Conservation (phyloP, 2,329 filamentous ascomycete species). For the Ascochyta lentis region DNA sequence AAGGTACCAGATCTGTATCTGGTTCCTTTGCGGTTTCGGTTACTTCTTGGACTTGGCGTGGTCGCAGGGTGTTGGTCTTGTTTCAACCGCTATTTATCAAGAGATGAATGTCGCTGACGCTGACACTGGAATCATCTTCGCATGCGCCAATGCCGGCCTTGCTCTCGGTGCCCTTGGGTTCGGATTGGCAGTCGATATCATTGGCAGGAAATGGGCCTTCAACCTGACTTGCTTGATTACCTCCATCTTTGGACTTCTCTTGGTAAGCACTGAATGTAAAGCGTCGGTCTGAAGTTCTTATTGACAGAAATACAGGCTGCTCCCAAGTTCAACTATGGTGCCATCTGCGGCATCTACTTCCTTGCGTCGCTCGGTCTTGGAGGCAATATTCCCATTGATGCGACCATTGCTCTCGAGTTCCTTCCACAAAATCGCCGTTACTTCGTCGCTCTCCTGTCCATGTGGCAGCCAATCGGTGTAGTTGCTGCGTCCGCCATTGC, state of each 20-base stretch:
- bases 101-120: slow-evolving; percentile 35
- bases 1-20: slow-evolving; percentile 40
- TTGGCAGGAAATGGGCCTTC: slow-evolving; percentile 39
- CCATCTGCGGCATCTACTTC: slow-evolving; percentile 39
- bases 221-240: slow-evolving; percentile 39
- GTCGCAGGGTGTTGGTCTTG: slow-evolving; percentile 38
- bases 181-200: slow-evolving; percentile 35
- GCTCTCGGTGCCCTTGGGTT: slow-evolving; percentile 38
- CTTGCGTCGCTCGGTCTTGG: slow-evolving; percentile 35
- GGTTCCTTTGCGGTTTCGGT: slow-evolving; percentile 42
- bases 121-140: slow-evolving; percentile 35
- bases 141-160: slow-evolving; percentile 38
- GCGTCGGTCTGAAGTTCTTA: not conserved
- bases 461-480: slow-evolving; percentile 42
- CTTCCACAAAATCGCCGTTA: slow-evolving; percentile 36
- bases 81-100: slow-evolving; percentile 37
- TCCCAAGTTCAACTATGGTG: slow-evolving; percentile 39
- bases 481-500: slow-evolving; percentile 36
- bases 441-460: slow-evolving; percentile 38
- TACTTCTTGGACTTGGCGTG: slow-evolving; percentile 43
- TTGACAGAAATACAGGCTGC: slow-evolving; percentile 28
- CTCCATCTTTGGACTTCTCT: slow-evolving; percentile 32
- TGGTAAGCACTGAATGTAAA: slow-evolving; percentile 17
- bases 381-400: slow-evolving; percentile 40
- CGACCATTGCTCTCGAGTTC: slow-evolving; percentile 37